Percentiles rank a stretch among this genome's conserved stretches.
Conservation (phyloP, 352 stramenopile species). For the Globisporangium spiculum region DNA sequence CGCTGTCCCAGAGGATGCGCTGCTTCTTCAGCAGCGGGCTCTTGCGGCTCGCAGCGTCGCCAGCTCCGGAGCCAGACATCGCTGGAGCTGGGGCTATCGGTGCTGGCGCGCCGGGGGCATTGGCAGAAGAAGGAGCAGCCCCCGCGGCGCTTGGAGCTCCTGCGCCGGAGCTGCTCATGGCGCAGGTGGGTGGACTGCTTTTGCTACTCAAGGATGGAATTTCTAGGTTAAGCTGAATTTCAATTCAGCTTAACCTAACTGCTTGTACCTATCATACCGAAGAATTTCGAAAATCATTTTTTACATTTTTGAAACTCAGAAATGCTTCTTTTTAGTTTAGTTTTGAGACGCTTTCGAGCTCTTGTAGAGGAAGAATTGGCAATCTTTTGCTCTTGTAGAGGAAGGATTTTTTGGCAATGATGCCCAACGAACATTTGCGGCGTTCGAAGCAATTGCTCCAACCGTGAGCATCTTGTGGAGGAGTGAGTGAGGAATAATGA, state of each 20-base stretch:
- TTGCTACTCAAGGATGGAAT: background rate
- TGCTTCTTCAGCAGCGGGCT: slow-evolving; percentile 32
- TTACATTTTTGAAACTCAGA: no score
- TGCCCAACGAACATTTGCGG: background rate
- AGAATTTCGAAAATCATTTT: no score
- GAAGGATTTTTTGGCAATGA: background rate
- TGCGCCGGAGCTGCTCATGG: background rate
- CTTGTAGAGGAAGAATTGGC: background rate
- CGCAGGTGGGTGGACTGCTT: background rate
- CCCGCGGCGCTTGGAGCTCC: background rate
- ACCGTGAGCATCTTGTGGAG: no score
- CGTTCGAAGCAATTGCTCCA: background rate
- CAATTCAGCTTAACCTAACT: background rate
- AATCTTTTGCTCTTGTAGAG: background rate
- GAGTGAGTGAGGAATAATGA: slow-evolving; percentile 24
- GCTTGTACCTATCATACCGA: no score
- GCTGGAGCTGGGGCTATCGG: background rate
- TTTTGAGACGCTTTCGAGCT: background rate
- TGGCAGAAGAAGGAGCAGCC: background rate
- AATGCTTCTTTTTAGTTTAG: no score
- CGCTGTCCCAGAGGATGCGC: slow-evolving; percentile 77
- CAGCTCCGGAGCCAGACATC: background rate
- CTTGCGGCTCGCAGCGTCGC: slow-evolving; percentile 4
- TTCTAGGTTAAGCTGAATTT: background rate
- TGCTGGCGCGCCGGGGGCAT: background rate